Base-by-base conservation (phyloP, 1,139 yeast species). In the Saccharomyces uvarum region DNA sequence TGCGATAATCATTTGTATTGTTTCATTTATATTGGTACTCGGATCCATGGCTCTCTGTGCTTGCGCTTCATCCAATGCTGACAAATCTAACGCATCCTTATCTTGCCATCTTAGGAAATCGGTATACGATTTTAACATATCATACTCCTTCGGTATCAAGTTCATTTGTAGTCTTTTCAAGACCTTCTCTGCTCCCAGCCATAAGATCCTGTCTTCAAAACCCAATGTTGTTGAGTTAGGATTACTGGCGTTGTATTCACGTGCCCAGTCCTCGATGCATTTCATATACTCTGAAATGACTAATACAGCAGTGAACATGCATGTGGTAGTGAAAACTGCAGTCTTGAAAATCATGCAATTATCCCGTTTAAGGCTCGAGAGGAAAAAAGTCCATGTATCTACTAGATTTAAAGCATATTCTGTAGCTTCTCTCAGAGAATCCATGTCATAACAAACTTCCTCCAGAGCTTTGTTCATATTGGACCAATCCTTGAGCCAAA, bases 261-360 rank as follows among this genome's bases (percentile, higher is more conserved):
- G 63, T 1, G 80, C 78, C 78, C 80, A 76, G 48, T 70, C 72
- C 64, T 86, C 91, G 44, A 84, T 71, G 13, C 75, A 72, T 56
- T 77, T 76, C 59, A 85, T 70, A 63, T 82, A 84, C 54, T 84
- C 87, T 2, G 88, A 80, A 51, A 85, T 75, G 46, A 85, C 70
- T 53, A 84, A 69, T 3, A 82, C 72, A 1, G 89, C 75, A 1
- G 84, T 78, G 65, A 84, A 85, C 26, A 84, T 76, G 64, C 88
- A 82, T 0, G 88, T 82, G 49, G 85, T 79, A 62, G 86, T 84
- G 66, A 84, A 84, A 14, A 85, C 86, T 2, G 95, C 93, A 0
- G 91, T 84, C 61, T 88, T 75, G 52, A 84, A 77, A 0, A 87
- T 79, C 0, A 85, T 81, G 63, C 80, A 79, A 57, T 80, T 82